Percentiles rank a stretch among this genome's conserved stretches.
phyloP scores from a whole-genome alignment of 345 rosid species.

The Toxicodendron radicans region DNA sequence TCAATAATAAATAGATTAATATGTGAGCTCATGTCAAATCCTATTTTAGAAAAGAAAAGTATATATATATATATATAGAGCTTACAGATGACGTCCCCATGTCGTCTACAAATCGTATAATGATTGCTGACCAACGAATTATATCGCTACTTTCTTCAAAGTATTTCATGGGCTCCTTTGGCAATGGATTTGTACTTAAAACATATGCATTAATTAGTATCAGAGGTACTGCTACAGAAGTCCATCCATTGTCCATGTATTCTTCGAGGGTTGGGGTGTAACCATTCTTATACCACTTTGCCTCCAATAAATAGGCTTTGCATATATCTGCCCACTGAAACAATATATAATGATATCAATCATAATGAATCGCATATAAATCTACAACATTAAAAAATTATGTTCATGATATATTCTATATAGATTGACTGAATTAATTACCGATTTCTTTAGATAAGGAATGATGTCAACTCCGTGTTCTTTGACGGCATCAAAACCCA shows the following conservation, averaged over 20 bases:
- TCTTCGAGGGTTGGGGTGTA: slow-evolving; percentile 37
- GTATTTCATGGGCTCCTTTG: slow-evolving; percentile 16
- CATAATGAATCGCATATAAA: too few relatives aligned
- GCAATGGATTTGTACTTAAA: slow-evolving; percentile 15
- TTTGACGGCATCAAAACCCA: slow-evolving; percentile 29
- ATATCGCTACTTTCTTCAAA: slow-evolving; percentile 14
- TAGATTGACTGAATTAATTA: not conserved
- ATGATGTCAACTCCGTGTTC: slow-evolving; percentile 32
- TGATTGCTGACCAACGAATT: slow-evolving; percentile 29
- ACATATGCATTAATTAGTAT: slow-evolving; percentile 25
- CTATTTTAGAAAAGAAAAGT: too few relatives aligned
- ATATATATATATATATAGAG: too few relatives aligned
- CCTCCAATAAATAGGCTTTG: slow-evolving; percentile 38
- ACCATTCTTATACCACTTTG: slow-evolving; percentile 39
- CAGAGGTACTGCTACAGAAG: slow-evolving; percentile 30
- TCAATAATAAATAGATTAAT: too few relatives aligned
- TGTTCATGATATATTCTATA: too few relatives aligned
- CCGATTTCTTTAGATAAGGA: slow-evolving; percentile 39
- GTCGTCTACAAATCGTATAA: slow-evolving; percentile 37
- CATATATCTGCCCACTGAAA: slow-evolving; percentile 43
- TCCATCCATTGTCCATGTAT: slow-evolving; percentile 42
- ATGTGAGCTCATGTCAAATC: too few relatives aligned
- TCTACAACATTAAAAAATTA: too few relatives aligned
- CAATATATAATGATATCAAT: not conserved
- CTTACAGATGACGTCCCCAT: slow-evolving; percentile 45